phyloP scores from a whole-genome alignment of 345 rosid genomes.

The Punica granatum region DNA sequence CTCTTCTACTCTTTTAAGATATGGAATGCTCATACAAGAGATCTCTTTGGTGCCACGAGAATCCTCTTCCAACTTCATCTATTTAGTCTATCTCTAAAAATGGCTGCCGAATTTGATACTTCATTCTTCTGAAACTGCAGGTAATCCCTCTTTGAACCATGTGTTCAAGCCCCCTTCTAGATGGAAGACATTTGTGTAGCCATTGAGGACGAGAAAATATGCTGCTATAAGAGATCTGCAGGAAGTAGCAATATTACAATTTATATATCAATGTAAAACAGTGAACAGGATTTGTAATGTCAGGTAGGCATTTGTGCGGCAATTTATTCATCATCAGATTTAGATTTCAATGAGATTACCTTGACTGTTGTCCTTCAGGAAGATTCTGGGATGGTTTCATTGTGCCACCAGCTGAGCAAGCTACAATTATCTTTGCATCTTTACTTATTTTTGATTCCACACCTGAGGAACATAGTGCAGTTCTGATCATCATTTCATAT shows the following conservation, averaged over 20 bases:
- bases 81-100: neutral
- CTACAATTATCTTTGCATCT: constrained; percentile 86
- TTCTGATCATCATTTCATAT: neutral
- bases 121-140: constrained; percentile 43
- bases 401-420: constrained; percentile 90
- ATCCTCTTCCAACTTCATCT: neutral
- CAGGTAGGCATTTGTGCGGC: neutral
- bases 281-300: neutral
- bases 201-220: constrained; percentile 79
- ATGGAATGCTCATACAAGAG: neutral
- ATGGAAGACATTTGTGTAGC: constrained; percentile 73
- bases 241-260: neutral
- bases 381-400: constrained; percentile 81
- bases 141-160: constrained; percentile 85
- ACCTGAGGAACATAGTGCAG: constrained; percentile 24
- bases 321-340: too few species aligned
- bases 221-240: constrained; percentile 98
- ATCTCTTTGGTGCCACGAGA: neutral
- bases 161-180: constrained; percentile 84
- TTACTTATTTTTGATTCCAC: constrained; percentile 75
- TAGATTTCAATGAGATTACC: constrained; percentile 29
- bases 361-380: constrained; percentile 93
- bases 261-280: neutral
- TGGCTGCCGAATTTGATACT: neutral
- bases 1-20: neutral